Conservation (phyloP, 169 alveolate species). For the Eimeria tenella region DNA sequence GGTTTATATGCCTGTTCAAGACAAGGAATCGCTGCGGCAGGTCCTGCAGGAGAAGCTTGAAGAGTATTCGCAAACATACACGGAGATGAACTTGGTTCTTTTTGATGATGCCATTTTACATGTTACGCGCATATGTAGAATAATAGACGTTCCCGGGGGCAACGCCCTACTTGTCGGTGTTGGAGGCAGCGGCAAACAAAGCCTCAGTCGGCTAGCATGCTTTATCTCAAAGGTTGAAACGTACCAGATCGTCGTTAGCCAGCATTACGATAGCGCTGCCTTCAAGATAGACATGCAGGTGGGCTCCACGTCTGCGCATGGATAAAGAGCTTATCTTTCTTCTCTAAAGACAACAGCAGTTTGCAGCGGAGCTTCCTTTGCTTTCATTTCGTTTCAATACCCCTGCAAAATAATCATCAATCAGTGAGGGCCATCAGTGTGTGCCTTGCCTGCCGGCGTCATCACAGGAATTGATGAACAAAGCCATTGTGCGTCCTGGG, state of each 20-base stretch:
- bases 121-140: constrained; percentile 95
- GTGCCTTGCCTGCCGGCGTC: background rate
- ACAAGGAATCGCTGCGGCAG: constrained; percentile 89
- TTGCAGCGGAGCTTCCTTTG: background rate
- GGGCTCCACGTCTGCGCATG: background rate
- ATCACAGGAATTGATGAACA: constrained; percentile 93
- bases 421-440: background rate
- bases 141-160: constrained; percentile 94
- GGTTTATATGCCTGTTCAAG: constrained; percentile 89
- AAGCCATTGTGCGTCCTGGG: constrained; percentile 95
- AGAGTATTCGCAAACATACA: constrained; percentile 94
- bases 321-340: background rate
- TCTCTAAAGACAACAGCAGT: background rate
- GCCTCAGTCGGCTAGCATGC: constrained; percentile 93
- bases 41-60: constrained; percentile 92
- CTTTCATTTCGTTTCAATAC: background rate
- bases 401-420: background rate
- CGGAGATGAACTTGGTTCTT: constrained; percentile 95
- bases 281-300: constrained; percentile 90
- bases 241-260: constrained; percentile 91
- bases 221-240: constrained; percentile 93
- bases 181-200: constrained; percentile 98
- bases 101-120: constrained; percentile 97
- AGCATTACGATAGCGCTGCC: constrained; percentile 92
- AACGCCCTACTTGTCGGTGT: constrained; percentile 98